Percentiles rank a stretch among this genome's conserved stretches.
phyloP scores from a whole-genome alignment of 1,284 basidiomycete genomes.

The Puccinia horiana region DNA sequence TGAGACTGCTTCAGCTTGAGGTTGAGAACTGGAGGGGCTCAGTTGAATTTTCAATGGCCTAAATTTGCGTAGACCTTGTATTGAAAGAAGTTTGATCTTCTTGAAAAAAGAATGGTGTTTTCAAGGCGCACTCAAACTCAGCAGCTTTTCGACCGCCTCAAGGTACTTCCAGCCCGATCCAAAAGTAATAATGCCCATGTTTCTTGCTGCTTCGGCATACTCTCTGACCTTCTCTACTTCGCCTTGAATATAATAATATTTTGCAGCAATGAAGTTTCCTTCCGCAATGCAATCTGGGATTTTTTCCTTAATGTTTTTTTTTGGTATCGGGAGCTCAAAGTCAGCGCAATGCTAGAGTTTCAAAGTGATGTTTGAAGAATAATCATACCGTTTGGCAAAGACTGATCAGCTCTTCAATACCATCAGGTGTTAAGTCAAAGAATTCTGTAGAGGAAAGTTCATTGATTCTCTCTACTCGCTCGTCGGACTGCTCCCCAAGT shows the following conservation, averaged over 20 bases:
- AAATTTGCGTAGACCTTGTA: no score
- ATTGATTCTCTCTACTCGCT: not conserved
- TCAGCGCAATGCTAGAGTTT: not conserved
- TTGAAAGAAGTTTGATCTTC: no score
- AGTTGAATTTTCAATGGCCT: no score
- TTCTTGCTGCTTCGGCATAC: not conserved
- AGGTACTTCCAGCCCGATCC: no score
- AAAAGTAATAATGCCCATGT: no score
- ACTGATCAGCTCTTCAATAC: slow-evolving; percentile 2
- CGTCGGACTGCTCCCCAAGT: slow-evolving; percentile 10
- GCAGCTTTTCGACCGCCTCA: no score
- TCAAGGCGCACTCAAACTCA: no score
- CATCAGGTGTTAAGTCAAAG: not conserved
- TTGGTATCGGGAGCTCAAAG: not conserved
- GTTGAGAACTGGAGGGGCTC: no score
- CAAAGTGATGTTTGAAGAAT: not conserved
- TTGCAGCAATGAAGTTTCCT: slow-evolving; percentile 6
- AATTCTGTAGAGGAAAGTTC: slow-evolving; percentile 1
- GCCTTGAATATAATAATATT: slow-evolving; percentile 13
- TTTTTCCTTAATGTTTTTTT: slow-evolving; percentile 27
- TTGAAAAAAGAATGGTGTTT: no score
- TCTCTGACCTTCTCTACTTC: not conserved
- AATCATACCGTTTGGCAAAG: slow-evolving; percentile 18
- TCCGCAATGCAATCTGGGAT: not conserved
- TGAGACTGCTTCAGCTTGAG: no score